phyloP scores from a whole-genome alignment of 2,329 filamentous ascomycete genomes.

The Claviceps spartinae region DNA sequence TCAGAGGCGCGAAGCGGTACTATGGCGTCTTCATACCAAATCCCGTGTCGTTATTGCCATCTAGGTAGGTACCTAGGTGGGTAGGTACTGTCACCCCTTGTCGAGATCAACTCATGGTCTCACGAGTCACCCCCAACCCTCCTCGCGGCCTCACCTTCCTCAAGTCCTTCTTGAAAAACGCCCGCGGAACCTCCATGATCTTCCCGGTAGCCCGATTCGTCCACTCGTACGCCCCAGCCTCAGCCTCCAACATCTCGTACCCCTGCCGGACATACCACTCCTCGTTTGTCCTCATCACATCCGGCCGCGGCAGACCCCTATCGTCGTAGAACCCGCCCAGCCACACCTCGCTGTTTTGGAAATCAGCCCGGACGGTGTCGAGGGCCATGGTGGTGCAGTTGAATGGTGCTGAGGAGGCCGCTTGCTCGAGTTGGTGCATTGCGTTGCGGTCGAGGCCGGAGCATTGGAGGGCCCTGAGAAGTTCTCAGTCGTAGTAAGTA shows the following conservation, averaged over 20 bases:
- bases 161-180: background rate
- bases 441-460: conserved; percentile 22
- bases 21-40: too few species aligned
- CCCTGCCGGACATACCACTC: conserved; percentile 19
- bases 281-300: conserved; percentile 15
- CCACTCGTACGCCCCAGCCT: conserved; percentile 8
- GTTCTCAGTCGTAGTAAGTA: background rate
- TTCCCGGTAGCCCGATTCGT: background rate
- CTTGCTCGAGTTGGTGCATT: conserved; percentile 21
- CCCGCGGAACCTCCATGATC: background rate
- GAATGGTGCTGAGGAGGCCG: conserved; percentile 19
- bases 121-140: background rate
- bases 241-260: conserved; percentile 10
- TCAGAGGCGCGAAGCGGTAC: too few species aligned
- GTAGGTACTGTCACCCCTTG: background rate
- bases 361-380: conserved; percentile 20
- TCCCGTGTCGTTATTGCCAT: too few species aligned
- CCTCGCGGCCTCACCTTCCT: background rate
- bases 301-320: conserved; percentile 13
- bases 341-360: conserved; percentile 14
- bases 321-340: conserved; percentile 15
- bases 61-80: too few species aligned
- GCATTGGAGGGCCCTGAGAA: conserved; percentile 18
- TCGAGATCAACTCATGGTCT: background rate
- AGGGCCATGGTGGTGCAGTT: conserved; percentile 20